Conservation (phyloP, 2,329 filamentous ascomycete genomes). For the Dendryphion nanum region DNA sequence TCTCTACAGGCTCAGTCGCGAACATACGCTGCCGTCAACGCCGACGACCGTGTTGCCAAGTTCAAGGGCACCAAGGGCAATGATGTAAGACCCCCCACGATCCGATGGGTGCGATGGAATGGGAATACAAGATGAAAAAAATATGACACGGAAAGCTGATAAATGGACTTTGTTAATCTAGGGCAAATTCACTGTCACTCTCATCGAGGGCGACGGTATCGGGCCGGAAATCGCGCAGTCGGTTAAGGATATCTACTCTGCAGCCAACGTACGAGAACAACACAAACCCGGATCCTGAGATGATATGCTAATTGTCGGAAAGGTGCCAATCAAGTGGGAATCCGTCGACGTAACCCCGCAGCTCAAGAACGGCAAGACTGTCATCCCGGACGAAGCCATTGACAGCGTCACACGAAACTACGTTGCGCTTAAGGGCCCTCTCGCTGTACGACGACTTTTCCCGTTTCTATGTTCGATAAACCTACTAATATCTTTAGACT, state of each 20-base stretch:
- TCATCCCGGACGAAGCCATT: slow-evolving; percentile 90
- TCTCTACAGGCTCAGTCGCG: slow-evolving; percentile 27
- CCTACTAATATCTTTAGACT: slow-evolving; percentile 58
- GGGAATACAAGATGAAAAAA: not conserved
- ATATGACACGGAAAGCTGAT: slow-evolving; percentile 6
- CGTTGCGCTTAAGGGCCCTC: slow-evolving; percentile 95
- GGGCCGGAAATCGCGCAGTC: slow-evolving; percentile 97
- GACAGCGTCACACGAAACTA: slow-evolving; percentile 92
- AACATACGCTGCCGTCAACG: slow-evolving; percentile 60
- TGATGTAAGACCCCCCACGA: slow-evolving; percentile 61
- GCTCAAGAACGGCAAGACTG: slow-evolving; percentile 91
- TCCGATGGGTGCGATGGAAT: not conserved
- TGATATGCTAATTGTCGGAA: slow-evolving; percentile 8
- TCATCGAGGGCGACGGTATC: slow-evolving; percentile 99
- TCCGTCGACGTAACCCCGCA: slow-evolving; percentile 93
- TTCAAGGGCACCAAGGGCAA: slow-evolving; percentile 88
- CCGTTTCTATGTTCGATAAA: not conserved
- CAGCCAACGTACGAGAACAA: slow-evolving; percentile 70
- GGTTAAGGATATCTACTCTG: slow-evolving; percentile 97
- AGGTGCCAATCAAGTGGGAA: slow-evolving; percentile 96
- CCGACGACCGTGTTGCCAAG: slow-evolving; percentile 75
- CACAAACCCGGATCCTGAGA: slow-evolving; percentile 2
- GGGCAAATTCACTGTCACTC: slow-evolving; percentile 93
- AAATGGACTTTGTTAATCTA: too few relatives aligned
- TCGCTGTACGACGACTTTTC: slow-evolving; percentile 66